These are phyloP conservation scores for Xylariaceae sp. DNA, from an alignment of 2,329 filamentous ascomycete genomes.

Conservation along the genomic window DNA sequence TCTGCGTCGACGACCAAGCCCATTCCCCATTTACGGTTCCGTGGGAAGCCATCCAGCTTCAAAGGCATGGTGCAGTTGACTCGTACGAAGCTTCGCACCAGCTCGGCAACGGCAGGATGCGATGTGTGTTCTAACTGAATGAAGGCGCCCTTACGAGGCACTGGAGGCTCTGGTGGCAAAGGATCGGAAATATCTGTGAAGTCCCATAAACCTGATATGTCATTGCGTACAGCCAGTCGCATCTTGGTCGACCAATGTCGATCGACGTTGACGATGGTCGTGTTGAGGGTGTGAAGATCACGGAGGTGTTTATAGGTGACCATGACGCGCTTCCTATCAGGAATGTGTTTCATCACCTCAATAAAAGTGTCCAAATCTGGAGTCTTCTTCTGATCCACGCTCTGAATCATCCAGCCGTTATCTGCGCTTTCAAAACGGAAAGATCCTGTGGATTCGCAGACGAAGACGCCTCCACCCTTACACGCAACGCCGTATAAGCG, in stretches of 20 bases:
- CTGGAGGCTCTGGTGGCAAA: slow-evolving; percentile 67
- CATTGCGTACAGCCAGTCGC: slow-evolving; percentile 87
- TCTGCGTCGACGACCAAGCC: slow-evolving; percentile 96
- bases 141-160: slow-evolving; percentile 78
- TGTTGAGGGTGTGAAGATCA: slow-evolving; percentile 91
- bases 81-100: slow-evolving; percentile 92
- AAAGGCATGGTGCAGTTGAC: slow-evolving; percentile 90
- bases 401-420: slow-evolving; percentile 90
- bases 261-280: slow-evolving; percentile 86
- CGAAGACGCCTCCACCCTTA: slow-evolving; percentile 72
- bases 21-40: slow-evolving; percentile 90
- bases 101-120: slow-evolving; percentile 84
- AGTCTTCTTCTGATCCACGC: slow-evolving; percentile 86
- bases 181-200: slow-evolving; percentile 81
- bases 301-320: slow-evolving; percentile 94
- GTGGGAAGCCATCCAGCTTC: slow-evolving; percentile 96
- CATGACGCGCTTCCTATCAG: slow-evolving; percentile 77
- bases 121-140: slow-evolving; percentile 86
- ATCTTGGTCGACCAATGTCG: slow-evolving; percentile 96
- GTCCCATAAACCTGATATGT: slow-evolving; percentile 88
- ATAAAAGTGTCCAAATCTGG: slow-evolving; percentile 86
- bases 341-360: slow-evolving; percentile 82
- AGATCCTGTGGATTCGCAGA: slow-evolving; percentile 90
- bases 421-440: slow-evolving; percentile 91
- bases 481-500: slow-evolving; percentile 89